Base-by-base conservation (phyloP, 257 asterid species). In the Plectranthus barbatus region DNA sequence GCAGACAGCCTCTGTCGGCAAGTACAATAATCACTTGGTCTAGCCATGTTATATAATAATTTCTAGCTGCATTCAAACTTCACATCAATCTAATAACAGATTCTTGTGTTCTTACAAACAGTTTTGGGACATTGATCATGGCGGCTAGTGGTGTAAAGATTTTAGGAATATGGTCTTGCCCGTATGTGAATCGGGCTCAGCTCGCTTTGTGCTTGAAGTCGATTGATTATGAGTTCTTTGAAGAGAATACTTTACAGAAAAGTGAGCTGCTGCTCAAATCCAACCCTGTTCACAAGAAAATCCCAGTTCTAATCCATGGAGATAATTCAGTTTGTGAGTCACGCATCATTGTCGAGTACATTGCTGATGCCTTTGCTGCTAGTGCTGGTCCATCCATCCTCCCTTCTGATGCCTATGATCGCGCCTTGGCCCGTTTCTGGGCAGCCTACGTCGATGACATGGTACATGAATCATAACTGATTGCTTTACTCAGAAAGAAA, bases 401-500 rank as follows among this genome's bases (percentile, higher is more conserved):
- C 40, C 82, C 84, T 14, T 64, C 69, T 0, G 78, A 80, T 62
- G 77, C 80, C 1, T 62, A 78, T 62, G 85, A 67, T 23, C 80
- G 82, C 0, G 76, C 90, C 66, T 40, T 55, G 0, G 70, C 83
- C 44, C 78, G 81, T 5, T 83, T 80, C 26, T 83, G 85, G 90
- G 76, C 80, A 18, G 63, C 76, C 47, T 83, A 83, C 9, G 39
- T 83, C 9, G 80, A 83, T 37, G 76, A 77, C 0, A 76, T 69
- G 76, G 83, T 83, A 57, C 8, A 6, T 0, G 1, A 0, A 1
- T 13, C 18, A 23, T 26, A 13, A 56, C 20, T 37, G 36, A 57
- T 9, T 15, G 6, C 39, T 14, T 11, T 20, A 5, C n/a, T 7
- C 20, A 6, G 8, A n/a, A 26, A 26, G 2, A 26, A 26, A 13